A percentile compares a stretch with the other conserved stretches of the same genome.
Conservation (phyloP, 768 basidiomycete species). For the Chalciporus pseudorubinellus region DNA sequence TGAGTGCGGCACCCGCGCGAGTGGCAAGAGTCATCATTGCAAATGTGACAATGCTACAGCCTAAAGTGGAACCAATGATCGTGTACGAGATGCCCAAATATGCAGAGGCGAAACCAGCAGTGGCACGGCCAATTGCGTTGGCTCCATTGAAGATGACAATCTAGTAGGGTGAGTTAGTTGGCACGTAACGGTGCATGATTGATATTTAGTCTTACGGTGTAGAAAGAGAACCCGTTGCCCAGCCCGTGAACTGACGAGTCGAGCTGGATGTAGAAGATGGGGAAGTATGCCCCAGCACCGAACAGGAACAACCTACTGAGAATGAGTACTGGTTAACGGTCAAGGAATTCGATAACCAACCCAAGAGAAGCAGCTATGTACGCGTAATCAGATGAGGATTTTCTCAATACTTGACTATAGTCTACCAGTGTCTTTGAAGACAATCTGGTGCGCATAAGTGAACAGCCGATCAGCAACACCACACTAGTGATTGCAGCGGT, state of each 20-base stretch:
- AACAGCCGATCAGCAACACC: constrained; percentile 34
- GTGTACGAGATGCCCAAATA: constrained; percentile 45
- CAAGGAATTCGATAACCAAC: constrained; percentile 7
- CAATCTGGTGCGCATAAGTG: constrained; percentile 40
- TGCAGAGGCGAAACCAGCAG: constrained; percentile 36
- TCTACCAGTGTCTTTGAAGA: constrained; percentile 12
- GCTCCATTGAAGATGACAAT: constrained; percentile 38
- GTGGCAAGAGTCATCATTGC: constrained; percentile 40
- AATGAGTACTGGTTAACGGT: not conserved
- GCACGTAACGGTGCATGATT: not conserved
- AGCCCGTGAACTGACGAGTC: constrained; percentile 50
- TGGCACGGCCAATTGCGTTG: constrained; percentile 36
- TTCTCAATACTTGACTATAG: constrained; percentile 19
- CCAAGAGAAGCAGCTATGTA: constrained; percentile 25
- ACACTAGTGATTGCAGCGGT: constrained; percentile 42
- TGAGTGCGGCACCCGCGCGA: constrained; percentile 35
- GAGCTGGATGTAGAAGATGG: constrained; percentile 57
- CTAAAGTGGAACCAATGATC: constrained; percentile 36
- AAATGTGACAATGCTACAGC: constrained; percentile 41
- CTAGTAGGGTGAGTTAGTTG: constrained; percentile 17
- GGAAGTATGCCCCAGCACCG: constrained; percentile 41
- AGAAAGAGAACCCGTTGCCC: constrained; percentile 48
- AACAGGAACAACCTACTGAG: constrained; percentile 14
- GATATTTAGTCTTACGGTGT: constrained; percentile 38
- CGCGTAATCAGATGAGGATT: constrained; percentile 22